phyloP scores from a whole-genome alignment of 2,329 filamentous ascomycete species.

The Cyclaneusma minus region DNA sequence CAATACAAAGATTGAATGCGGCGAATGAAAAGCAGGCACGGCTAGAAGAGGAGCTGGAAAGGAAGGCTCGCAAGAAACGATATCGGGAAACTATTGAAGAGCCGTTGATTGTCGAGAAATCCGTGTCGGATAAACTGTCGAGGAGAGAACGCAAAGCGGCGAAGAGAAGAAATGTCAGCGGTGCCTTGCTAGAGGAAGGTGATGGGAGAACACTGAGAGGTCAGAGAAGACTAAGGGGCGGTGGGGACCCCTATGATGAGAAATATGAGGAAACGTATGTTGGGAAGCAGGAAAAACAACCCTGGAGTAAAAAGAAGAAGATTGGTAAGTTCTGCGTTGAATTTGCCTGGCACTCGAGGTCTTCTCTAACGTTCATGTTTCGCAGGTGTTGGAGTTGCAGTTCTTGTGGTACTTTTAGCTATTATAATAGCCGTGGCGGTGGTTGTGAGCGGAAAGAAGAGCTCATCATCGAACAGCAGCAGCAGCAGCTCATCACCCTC shows the following conservation, averaged over 20 bases:
- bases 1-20: constrained; percentile 15
- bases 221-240: constrained; percentile 29
- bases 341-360: constrained; percentile 12
- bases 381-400: constrained; percentile 33
- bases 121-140: neutral
- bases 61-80: constrained; percentile 11
- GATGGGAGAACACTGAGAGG: constrained; percentile 34
- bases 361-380: constrained; percentile 8
- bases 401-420: constrained; percentile 38
- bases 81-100: constrained; percentile 11
- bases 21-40: constrained; percentile 11
- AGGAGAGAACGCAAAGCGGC: constrained; percentile 12
- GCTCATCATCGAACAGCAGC: constrained; percentile 12
- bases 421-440: constrained; percentile 55
- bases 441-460: constrained; percentile 47
- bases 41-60: constrained; percentile 5
- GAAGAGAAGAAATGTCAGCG: constrained; percentile 48
- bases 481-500: constrained; percentile 3
- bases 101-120: constrained; percentile 10
- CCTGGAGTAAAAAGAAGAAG: neutral
- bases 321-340: neutral
- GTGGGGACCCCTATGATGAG: constrained; percentile 21
- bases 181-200: constrained; percentile 54
- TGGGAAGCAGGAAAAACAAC: constrained; percentile 29
- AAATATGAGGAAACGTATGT: constrained; percentile 29